Evolutionary conservation across 495 filamentous ascomycete genomes (phyloP), one percentile per base, ranked within the genome.

Genomic region (Cryomyces antarcticus): DNA sequence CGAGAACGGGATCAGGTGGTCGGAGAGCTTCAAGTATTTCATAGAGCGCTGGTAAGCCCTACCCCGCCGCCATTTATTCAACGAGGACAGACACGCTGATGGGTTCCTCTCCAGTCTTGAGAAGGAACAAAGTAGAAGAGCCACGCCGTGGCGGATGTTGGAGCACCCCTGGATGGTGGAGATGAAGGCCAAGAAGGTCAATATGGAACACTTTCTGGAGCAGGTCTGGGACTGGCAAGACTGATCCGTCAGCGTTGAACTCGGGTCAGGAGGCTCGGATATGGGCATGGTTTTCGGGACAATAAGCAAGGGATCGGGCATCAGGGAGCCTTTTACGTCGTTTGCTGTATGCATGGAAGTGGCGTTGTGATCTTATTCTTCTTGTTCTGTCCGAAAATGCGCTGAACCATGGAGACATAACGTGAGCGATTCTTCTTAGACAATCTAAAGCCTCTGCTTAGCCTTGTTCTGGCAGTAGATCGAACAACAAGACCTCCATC

Each of bases 81-180:
- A n/a, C 3, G 11, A 33, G 37, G 31, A 12, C 13, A 7, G 17
- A 24, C 17, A 24, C 17, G 45, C 56, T 58, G 47, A 60, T 41
- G 27, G 34, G 29, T 43, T n/a, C 38, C 6, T 50, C 13, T 37
- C 7, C 46, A 94, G 88, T 63, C 73, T 95, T 42, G 89, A 96
- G 61, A 97, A 97, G 65, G 86, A 97, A 55, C 77, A 78, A 28
- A 64, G 64, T 45, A 76, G 87, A 54, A 72, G 89, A 49, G 92
- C 87, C 31, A 87, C 78, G 40, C 89, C 89, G 31, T 96, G 92
- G 89, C 80, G 87, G 47, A 96, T 97, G 88, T 77, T 94, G 49
- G 92, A 96, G 50, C 92, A 97, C 67, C 89, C 89, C 6, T 97
- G 89, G 89, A 88, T 97, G 72, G 63, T 80, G 44, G 89, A 95